phyloP scores from a whole-genome alignment of 768 basidiomycete genomes.

The Gymnopilus dilepis region DNA sequence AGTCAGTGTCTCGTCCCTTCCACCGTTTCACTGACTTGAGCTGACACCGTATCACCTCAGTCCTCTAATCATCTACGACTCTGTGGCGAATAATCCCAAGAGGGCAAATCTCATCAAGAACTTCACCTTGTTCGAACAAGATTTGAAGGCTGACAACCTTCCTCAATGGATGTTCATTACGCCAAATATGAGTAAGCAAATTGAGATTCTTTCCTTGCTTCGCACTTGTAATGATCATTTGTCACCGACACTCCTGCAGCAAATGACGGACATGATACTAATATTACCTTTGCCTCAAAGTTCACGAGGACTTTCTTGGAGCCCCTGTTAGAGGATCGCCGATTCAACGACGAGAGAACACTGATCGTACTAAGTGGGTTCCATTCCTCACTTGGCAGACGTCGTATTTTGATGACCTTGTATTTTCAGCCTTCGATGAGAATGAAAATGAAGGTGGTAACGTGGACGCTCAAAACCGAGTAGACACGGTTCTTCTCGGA shows the following conservation, averaged over 20 bases:
- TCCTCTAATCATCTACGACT: constrained; percentile 57
- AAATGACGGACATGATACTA: constrained; percentile 68
- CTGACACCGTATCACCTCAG: constrained; percentile 15
- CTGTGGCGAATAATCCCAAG: constrained; percentile 44
- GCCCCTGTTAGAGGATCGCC: constrained; percentile 52
- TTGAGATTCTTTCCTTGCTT: too few relatives aligned
- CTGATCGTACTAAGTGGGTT: constrained; percentile 54
- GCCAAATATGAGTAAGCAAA: constrained; percentile 52
- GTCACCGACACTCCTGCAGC: constrained; percentile 24
- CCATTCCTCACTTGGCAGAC: neutral
- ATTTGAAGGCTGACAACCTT: constrained; percentile 52
- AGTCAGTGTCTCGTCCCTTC: constrained; percentile 24
- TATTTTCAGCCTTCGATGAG: constrained; percentile 57
- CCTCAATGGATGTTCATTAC: constrained; percentile 70
- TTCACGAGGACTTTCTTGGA: constrained; percentile 58
- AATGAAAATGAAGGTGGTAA: constrained; percentile 32
- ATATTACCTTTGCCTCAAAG: constrained; percentile 46
- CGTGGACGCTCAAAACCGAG: constrained; percentile 48
- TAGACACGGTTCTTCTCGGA: constrained; percentile 49
- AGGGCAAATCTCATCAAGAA: constrained; percentile 56
- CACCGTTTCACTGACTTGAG: neutral
- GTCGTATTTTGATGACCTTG: neutral
- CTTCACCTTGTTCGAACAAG: constrained; percentile 66
- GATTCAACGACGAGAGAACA: constrained; percentile 60
- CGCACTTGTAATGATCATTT: neutral